Base-by-base conservation (phyloP, 192 early-diverging fungal species). In the Rhizophagus sp. region DNA sequence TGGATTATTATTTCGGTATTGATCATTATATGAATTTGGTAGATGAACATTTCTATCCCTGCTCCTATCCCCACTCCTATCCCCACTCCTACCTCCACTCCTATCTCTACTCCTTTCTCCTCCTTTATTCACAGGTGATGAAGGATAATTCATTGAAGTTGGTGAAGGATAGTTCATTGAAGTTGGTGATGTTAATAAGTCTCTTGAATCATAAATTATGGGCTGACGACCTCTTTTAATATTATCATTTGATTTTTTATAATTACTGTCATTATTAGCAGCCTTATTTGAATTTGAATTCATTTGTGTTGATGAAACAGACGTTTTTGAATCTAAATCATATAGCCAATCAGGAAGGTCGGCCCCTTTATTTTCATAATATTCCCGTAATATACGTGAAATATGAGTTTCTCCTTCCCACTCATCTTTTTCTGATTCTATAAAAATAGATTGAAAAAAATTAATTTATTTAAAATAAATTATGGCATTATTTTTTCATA, bases 381-480 rank as follows among this genome's bases (percentile, higher is more conserved):
- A 79, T 33, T 90, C 89, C 19, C 89, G 82, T 25, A 91, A 73
- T 62, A 87, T 78, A 36, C 88, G 82, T 8, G 85, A 81, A 25
- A 91, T 86, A 81, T 90, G 88, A 5, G 87, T 77, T 75, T 91
- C 89, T 24, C 87, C 88, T 73, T 91, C 87, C 75, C 83, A 80
- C 64, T 86, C 89, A 22, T 85, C 85, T 69, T 88, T 86, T 49
- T 91, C 89, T 17, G 89, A 91, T 68, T 91, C 89, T 91, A 76
- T 69, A 27, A 52, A n/a, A 70, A 19, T 52, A 62, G 24, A 64
- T 24, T 74, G 12, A 25, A 72, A n/a, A 30, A 34, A 80, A 62
- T 63, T 5, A 39, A 33, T 49, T 27, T 49, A 4, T 74, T 22
- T 47, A 17, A 57, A 19, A 30, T 74, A 57, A 17, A 12, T 25